Percentiles rank a stretch among this genome's conserved stretches.
Evolutionary conservation across 164 flowering plant genomes (phyloP).

Genomic region (Dillenia suffruticosa): DNA sequence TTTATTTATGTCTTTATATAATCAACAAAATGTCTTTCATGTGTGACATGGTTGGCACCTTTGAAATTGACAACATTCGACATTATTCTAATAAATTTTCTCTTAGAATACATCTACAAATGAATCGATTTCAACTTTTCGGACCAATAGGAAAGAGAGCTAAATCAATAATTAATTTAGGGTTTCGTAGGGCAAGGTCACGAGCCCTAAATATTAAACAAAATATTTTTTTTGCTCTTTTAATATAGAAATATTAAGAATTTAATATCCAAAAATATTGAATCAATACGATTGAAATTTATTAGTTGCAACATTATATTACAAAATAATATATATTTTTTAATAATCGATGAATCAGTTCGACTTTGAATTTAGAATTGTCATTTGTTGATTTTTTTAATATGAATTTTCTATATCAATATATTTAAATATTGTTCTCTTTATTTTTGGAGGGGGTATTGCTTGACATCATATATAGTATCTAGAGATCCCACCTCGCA

Average conservation of each 20-base stretch:
- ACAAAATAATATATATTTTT: too few species aligned
- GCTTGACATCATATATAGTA: conserved; percentile 7
- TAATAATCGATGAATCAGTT: too few species aligned
- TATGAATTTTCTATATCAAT: too few species aligned
- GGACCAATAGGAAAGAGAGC: conserved; percentile 26
- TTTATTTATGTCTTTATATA: conserved; percentile 9
- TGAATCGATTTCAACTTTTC: conserved; percentile 27
- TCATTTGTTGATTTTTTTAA: too few species aligned
- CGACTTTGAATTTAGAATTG: too few species aligned
- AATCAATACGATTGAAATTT: too few species aligned
- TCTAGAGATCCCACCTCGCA: conserved; percentile 9
- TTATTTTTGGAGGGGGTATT: too few species aligned
- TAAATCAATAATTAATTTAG: conserved; percentile 1
- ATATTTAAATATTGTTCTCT: too few species aligned
- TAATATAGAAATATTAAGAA: too few species aligned
- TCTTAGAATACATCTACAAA: conserved; percentile 4
- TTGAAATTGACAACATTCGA: conserved; percentile 17
- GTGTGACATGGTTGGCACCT: conserved; percentile 34
- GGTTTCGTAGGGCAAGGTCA: conserved; percentile 25
- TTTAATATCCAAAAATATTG: not conserved
- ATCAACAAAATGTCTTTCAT: conserved; percentile 8
- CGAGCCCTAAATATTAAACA: conserved; percentile 22
- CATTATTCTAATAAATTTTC: conserved; percentile 9
- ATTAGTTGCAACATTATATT: too few species aligned
- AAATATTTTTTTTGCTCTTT: not conserved